phyloP scores from a whole-genome alignment of 371 early-diverging fungal species.

The Mortierella sp. region DNA sequence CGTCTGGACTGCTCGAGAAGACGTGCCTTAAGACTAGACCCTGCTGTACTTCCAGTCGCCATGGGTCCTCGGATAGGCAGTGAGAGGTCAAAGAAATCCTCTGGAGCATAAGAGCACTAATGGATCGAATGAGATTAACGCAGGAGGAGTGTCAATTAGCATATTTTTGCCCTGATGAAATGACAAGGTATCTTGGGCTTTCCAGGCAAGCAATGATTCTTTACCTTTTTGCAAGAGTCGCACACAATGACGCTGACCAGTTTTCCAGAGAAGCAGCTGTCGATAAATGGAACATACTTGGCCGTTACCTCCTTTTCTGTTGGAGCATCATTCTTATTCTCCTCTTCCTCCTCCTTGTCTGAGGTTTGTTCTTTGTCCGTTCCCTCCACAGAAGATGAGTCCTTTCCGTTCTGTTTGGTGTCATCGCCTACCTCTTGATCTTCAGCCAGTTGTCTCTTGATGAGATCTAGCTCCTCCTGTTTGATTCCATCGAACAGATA shows the following conservation, averaged over 20 bases:
- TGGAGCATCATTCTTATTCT: neutral
- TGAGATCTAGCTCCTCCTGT: conserved; percentile 61
- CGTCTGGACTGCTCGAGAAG: conserved; percentile 25
- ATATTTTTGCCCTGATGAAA: no score
- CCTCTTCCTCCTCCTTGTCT: conserved; percentile 16
- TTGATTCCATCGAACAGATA: conserved; percentile 68
- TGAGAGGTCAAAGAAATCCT: conserved; percentile 40
- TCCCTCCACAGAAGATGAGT: conserved; percentile 23
- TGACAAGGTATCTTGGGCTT: no score
- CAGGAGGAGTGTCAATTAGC: neutral
- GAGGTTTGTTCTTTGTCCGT: conserved; percentile 35
- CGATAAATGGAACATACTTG: conserved; percentile 66
- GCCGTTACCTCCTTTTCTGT: conserved; percentile 12
- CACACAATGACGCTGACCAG: conserved; percentile 70
- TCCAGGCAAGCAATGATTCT: no score
- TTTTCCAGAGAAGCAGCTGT: conserved; percentile 71
- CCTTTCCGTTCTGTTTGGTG: neutral
- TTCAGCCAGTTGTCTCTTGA: conserved; percentile 21
- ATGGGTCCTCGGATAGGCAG: conserved; percentile 28
- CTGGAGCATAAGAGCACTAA: conserved; percentile 45
- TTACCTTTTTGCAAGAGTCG: conserved; percentile 66
- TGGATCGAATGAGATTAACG: neutral
- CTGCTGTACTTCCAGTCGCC: conserved; percentile 1
- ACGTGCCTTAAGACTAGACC: conserved; percentile 18
- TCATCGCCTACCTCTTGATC: neutral